Conservation (phyloP, 169 alveolate species). For the Cryptosporidium tyzzeri region DNA sequence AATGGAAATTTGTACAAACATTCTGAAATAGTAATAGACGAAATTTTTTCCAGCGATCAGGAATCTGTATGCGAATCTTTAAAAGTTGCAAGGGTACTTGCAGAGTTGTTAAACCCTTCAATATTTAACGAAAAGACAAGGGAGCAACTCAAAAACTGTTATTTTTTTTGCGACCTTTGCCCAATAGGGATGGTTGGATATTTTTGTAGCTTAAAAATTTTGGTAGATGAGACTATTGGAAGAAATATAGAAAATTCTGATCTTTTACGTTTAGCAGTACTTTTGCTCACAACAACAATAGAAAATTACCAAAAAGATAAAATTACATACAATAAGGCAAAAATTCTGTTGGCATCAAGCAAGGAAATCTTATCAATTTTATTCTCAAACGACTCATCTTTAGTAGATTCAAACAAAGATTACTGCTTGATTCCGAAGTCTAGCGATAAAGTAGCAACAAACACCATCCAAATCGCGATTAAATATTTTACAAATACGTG, state of each 20-base stretch:
- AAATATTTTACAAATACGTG: slow-evolving; percentile 43
- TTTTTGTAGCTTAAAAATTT: slow-evolving; percentile 19
- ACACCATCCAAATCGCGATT: neutral
- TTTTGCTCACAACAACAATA: slow-evolving; percentile 43
- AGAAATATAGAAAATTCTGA: slow-evolving; percentile 38
- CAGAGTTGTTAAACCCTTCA: slow-evolving; percentile 69
- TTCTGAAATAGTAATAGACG: neutral
- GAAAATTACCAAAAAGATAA: slow-evolving; percentile 24
- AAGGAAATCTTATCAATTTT: slow-evolving; percentile 19
- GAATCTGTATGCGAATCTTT: slow-evolving; percentile 38
- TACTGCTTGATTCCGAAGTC: neutral
- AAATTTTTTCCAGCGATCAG: neutral
- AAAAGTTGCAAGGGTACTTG: slow-evolving; percentile 49
- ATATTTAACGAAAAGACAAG: slow-evolving; percentile 38
- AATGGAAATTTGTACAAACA: slow-evolving; percentile 1
- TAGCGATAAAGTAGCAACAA: neutral
- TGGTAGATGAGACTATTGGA: slow-evolving; percentile 63
- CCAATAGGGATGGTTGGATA: slow-evolving; percentile 69
- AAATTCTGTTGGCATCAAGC: slow-evolving; percentile 42
- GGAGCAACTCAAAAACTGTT: slow-evolving; percentile 45
- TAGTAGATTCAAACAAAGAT: neutral
- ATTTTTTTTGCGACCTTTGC: slow-evolving; percentile 49
- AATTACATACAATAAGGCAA: slow-evolving; percentile 38
- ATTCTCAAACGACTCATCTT: neutral
- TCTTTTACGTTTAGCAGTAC: slow-evolving; percentile 39